Percentiles rank a stretch among this genome's conserved stretches.
Evolutionary conservation across 169 alveolate species (phyloP).

Genomic region (Pseudocohnilembus persalinus): DNA sequence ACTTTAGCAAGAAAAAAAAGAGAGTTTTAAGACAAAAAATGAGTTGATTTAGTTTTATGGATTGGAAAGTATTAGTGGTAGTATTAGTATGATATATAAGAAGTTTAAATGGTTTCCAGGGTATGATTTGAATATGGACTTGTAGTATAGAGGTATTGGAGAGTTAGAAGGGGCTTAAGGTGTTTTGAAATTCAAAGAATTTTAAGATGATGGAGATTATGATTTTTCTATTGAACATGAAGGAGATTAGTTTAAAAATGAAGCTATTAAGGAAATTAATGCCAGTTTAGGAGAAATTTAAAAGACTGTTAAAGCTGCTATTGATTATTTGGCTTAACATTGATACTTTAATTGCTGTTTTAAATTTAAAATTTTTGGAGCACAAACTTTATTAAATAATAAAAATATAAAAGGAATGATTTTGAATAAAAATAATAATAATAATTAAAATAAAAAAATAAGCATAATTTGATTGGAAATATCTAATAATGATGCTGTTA

Average conservation of each 20-base stretch:
- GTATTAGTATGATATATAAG: neutral
- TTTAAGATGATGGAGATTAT: neutral
- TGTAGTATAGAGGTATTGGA: neutral
- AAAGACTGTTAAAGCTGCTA: neutral
- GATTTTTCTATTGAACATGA: neutral
- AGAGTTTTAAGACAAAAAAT: neutral
- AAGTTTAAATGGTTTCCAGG: neutral
- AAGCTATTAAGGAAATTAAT: neutral
- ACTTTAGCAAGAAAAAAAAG: neutral
- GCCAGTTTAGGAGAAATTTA: neutral
- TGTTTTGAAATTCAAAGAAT: neutral
- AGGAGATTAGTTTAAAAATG: neutral
- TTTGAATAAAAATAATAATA: too few species aligned
- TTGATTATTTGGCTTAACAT: neutral
- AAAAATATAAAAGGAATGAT: too few species aligned
- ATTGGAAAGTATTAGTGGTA: neutral
- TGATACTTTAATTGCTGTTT: too few species aligned
- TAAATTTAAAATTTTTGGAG: too few species aligned
- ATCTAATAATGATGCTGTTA: too few species aligned
- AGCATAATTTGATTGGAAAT: too few species aligned
- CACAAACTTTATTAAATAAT: too few species aligned
- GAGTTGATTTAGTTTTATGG: neutral
- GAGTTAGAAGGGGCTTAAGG: neutral
- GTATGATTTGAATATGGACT: neutral
- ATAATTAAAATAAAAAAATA: too few species aligned